Evolutionary conservation across 148 eudicot species (phyloP).

Genomic region (Rhododendron simsii): DNA sequence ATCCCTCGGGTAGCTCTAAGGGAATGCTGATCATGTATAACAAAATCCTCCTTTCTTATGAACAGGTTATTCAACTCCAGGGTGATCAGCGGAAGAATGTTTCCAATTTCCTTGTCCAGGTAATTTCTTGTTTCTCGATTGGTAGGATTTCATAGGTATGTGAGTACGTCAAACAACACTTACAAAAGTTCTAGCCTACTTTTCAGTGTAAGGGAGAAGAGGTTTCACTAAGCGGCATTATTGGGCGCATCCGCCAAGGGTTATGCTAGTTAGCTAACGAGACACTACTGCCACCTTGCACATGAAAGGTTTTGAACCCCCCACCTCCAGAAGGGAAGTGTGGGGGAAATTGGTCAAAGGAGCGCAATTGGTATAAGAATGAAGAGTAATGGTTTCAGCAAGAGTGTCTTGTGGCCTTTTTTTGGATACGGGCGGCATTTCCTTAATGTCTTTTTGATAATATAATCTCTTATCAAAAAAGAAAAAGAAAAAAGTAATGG

Average conservation of each 20-base stretch:
- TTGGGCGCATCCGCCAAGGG: too few relatives aligned
- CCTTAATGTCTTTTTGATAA: too few relatives aligned
- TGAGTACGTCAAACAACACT: background rate
- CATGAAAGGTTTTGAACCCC: too few relatives aligned
- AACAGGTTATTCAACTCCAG: slow-evolving; percentile 59
- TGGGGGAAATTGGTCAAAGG: too few relatives aligned
- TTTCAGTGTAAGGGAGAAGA: background rate
- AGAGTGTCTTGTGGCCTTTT: too few relatives aligned
- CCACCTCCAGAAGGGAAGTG: background rate
- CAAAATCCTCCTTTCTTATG: background rate
- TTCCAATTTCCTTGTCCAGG: slow-evolving; percentile 52
- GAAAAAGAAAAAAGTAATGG: too few relatives aligned
- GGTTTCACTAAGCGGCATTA: background rate
- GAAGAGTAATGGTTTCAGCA: too few relatives aligned
- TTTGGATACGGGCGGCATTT: too few relatives aligned
- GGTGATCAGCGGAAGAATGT: slow-evolving; percentile 91
- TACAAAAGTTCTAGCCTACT: background rate
- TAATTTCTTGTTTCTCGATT: background rate
- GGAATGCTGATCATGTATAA: background rate
- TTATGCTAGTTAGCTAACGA: too few relatives aligned
- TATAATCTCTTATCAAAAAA: too few relatives aligned
- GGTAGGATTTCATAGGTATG: background rate
- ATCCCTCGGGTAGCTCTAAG: background rate
- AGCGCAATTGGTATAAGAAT: too few relatives aligned
- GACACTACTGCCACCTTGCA: too few relatives aligned